Evolutionary conservation across 1,284 basidiomycete genomes (phyloP).

Genomic region (Leccinum pachyderme): DNA sequence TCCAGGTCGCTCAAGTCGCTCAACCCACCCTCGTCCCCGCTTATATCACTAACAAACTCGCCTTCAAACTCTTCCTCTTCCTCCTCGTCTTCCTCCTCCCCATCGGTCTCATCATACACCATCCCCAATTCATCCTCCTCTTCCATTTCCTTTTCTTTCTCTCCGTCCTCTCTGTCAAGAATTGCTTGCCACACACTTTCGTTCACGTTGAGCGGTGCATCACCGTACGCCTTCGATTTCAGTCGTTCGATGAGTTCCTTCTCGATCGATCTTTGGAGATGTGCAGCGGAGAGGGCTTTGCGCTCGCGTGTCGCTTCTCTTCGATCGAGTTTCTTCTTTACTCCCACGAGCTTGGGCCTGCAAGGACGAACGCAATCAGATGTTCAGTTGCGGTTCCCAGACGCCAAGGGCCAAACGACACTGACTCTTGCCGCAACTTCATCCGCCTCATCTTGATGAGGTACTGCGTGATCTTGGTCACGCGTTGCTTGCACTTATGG

Average conservation of each 20-base stretch:
- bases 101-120: constrained; percentile 51
- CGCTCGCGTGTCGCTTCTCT: constrained; percentile 91
- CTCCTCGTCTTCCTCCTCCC: constrained; percentile 47
- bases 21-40: constrained; percentile 59
- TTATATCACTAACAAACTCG: constrained; percentile 87
- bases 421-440: constrained; percentile 86
- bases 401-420: constrained; percentile 20
- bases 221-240: constrained; percentile 96
- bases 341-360: constrained; percentile 90
- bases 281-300: constrained; percentile 93
- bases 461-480: constrained; percentile 99
- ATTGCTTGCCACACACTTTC: constrained; percentile 95
- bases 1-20: constrained; percentile 79
- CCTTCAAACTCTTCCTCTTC: constrained; percentile 64
- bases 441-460: constrained; percentile 96
- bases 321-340: constrained; percentile 98
- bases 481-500: constrained; percentile 98
- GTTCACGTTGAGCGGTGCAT: constrained; percentile 97
- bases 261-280: constrained; percentile 92
- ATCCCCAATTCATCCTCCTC: constrained; percentile 48
- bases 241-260: constrained; percentile 95
- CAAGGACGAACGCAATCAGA: background rate
- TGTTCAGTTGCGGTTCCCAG: background rate
- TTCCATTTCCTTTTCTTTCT: constrained; percentile 45
- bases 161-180: constrained; percentile 73